These are phyloP conservation scores for Sclerospora graminicola DNA, from an alignment of 352 stramenopile species.

Conservation along the genomic window DNA sequence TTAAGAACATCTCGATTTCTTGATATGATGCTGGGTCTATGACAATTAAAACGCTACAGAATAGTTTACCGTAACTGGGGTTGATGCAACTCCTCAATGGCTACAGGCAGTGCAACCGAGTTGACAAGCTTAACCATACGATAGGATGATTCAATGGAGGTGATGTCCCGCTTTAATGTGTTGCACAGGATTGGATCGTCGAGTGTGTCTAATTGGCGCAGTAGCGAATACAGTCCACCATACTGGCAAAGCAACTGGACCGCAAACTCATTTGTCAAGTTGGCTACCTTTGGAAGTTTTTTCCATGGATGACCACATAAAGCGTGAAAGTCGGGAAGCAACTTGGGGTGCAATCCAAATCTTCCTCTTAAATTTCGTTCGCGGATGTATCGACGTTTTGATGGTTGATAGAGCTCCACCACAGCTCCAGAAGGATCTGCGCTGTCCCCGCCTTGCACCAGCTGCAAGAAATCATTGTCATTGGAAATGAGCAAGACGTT, in stretches of 20 bases:
- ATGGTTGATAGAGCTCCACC: constrained; percentile 71
- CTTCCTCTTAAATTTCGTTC: constrained; percentile 50
- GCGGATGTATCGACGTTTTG: constrained; percentile 52
- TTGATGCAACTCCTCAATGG: constrained; percentile 31
- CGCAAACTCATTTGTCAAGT: constrained; percentile 45
- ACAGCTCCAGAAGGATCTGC: not conserved
- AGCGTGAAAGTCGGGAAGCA: constrained; percentile 55
- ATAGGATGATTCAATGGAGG: constrained; percentile 66
- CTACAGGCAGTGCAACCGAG: constrained; percentile 36
- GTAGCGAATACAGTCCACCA: constrained; percentile 36
- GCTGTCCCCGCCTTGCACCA: constrained; percentile 21
- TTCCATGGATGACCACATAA: constrained; percentile 62
- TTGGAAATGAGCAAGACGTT: constrained; percentile 61
- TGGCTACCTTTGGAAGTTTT: constrained; percentile 44
- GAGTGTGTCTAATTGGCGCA: constrained; percentile 56
- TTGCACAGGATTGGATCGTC: constrained; percentile 35
- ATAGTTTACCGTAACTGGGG: constrained; percentile 22
- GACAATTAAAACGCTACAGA: not conserved
- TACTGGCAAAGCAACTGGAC: constrained; percentile 58
- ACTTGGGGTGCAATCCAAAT: constrained; percentile 34
- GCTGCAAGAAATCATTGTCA: constrained; percentile 64
- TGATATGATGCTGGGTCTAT: not conserved
- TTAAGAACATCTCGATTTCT: constrained; percentile 12
- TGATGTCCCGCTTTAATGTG: constrained; percentile 66
- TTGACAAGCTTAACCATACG: constrained; percentile 59